A percentile compares a stretch with the other conserved stretches of the same genome.
These are phyloP conservation scores for Isoetes taiwanensis DNA, from an alignment of 75 land plant genomes.

Conservation along the genomic window DNA sequence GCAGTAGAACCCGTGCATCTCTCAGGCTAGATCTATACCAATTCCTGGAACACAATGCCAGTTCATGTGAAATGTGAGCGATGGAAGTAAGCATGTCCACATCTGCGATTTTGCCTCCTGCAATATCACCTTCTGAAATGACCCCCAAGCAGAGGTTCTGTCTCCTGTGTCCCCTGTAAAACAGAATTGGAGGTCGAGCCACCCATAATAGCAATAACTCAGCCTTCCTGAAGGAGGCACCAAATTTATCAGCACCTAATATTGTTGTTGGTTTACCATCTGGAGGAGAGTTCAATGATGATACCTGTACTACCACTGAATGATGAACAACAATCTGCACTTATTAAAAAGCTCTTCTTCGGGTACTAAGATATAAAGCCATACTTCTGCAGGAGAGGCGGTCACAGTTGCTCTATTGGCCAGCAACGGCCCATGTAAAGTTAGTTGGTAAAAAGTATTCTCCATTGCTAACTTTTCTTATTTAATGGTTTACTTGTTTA, in stretches of 20 bases:
- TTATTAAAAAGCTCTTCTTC: constrained; percentile 37
- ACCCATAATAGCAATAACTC: not conserved
- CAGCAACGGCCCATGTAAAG: constrained; percentile 61
- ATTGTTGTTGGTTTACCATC: constrained; percentile 23
- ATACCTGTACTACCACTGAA: constrained; percentile 34
- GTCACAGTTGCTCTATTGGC: constrained; percentile 49
- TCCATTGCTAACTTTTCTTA: not conserved
- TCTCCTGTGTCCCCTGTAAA: not conserved
- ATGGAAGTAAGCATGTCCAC: constrained; percentile 7
- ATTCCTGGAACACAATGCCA: not conserved
- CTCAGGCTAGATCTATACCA: not conserved
- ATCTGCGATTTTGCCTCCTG: constrained; percentile 10
- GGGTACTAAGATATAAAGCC: constrained; percentile 38
- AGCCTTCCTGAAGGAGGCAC: constrained; percentile 15
- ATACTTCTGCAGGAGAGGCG: constrained; percentile 27
- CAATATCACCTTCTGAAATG: not conserved
- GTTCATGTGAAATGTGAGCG: constrained; percentile 20
- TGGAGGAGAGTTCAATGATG: constrained; percentile 33
- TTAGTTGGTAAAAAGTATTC: not conserved
- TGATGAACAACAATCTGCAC: constrained; percentile 32
- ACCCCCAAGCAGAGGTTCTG: too few relatives aligned
- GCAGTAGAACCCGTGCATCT: constrained; percentile 16
- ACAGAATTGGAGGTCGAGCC: not conserved
- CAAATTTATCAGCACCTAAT: constrained; percentile 18
- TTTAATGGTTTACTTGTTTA: not conserved